Percentiles rank a stretch among this genome's conserved stretches.
Evolutionary conservation across 2,329 filamentous ascomycete genomes (phyloP).

Genomic region (Phyllosticta capitalensis): DNA sequence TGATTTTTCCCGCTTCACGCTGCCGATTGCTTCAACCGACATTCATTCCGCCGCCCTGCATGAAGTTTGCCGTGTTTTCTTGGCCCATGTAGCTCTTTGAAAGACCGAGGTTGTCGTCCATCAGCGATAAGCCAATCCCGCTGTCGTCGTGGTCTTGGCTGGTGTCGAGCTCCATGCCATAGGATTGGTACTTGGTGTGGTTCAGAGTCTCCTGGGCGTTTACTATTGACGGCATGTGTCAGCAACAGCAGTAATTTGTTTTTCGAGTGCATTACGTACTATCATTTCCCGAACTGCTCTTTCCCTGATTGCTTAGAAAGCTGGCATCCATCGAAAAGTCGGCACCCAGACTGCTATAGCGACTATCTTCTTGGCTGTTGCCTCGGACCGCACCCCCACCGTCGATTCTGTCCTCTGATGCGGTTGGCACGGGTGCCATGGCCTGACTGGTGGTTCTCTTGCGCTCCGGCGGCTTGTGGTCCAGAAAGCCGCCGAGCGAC

Average conservation of each 20-base stretch:
- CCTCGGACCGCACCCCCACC: conserved; percentile 23
- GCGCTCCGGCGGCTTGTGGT: conserved; percentile 28
- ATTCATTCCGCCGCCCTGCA: conserved; percentile 6
- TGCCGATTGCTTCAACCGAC: background rate
- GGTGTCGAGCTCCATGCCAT: conserved; percentile 8
- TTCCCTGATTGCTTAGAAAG: conserved; percentile 9
- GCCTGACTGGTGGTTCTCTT: conserved; percentile 21
- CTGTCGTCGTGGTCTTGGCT: conserved; percentile 12
- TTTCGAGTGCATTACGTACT: conserved; percentile 7
- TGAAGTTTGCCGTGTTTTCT: background rate
- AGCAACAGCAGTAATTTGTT: background rate
- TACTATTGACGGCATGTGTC: conserved; percentile 6
- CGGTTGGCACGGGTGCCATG: conserved; percentile 19
- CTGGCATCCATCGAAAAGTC: conserved; percentile 23
- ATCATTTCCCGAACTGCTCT: conserved; percentile 7
- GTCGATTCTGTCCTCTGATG: conserved; percentile 21
- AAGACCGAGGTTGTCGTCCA: conserved; percentile 11
- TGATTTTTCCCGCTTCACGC: background rate
- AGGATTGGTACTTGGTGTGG: conserved; percentile 9
- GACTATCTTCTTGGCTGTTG: conserved; percentile 27
- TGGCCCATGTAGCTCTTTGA: conserved; percentile 8
- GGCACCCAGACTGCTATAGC: conserved; percentile 29
- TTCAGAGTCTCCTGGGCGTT: conserved; percentile 7
- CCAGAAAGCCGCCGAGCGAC: conserved; percentile 82
- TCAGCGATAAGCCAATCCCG: conserved; percentile 13